These are phyloP conservation scores for Cordyceps militaris DNA, from an alignment of 2,329 filamentous ascomycete species.

Conservation along the genomic window DNA sequence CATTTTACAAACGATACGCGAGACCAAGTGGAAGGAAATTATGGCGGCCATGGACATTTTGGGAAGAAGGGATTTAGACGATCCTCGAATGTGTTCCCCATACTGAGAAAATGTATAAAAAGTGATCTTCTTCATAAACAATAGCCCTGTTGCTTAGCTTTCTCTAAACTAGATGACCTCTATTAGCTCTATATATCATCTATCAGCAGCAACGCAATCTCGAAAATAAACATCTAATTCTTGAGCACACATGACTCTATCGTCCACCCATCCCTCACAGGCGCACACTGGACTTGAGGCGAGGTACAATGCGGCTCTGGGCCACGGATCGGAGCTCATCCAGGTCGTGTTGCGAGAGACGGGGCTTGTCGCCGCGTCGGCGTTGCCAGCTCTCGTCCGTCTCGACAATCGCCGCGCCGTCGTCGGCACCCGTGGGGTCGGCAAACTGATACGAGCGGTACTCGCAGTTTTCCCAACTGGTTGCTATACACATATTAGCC, in stretches of 20 bases:
- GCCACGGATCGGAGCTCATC: conserved; percentile 35
- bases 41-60: conserved; percentile 19
- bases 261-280: background rate
- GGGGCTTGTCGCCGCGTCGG: conserved; percentile 33
- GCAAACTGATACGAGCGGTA: conserved; percentile 61
- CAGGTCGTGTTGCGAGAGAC: conserved; percentile 40
- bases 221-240: background rate
- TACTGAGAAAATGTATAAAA: background rate
- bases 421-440: conserved; percentile 42
- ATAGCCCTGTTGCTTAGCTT: background rate
- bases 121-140: background rate
- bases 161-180: background rate
- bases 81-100: conserved; percentile 10
- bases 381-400: conserved; percentile 41
- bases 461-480: conserved; percentile 69
- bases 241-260: background rate
- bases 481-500: conserved; percentile 40
- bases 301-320: conserved; percentile 28
- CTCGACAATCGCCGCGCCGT: conserved; percentile 41
- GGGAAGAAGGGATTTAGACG: conserved; percentile 24
- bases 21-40: conserved; percentile 25
- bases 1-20: conserved; percentile 17
- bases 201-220: too few relatives aligned
- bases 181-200: background rate
- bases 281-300: conserved; percentile 21